Base-by-base conservation (phyloP, 2,329 filamentous ascomycete species). In the Aspergillus carbonarius region DNA sequence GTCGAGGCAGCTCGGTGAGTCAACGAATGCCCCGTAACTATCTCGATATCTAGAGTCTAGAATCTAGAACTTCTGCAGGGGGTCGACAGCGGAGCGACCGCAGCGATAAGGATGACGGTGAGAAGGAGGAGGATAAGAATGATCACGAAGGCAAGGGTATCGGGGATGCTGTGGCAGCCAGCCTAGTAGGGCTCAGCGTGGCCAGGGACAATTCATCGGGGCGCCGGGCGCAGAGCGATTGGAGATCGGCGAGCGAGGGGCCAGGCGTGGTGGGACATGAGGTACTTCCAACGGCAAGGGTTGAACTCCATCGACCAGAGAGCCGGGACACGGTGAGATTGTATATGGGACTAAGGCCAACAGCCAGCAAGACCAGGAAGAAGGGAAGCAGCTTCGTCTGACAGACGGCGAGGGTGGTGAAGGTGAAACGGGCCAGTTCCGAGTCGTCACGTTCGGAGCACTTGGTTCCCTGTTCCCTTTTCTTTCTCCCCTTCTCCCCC, bases 211-310 rank as follows among this genome's bases (percentile, higher is more conserved):
- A 32, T 32, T 32, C 30, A 32, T 32, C 30, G 30, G 30, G 30
- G 30, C 30, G 30, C 30, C 30, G 30, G 30, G 30, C 30, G 30
- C 30, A 32, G 54, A 54, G 49, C 54, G 55, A 49, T 48, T 44
- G 40, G 34, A 18, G 40, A 61, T 55, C 60, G 59, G 59, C 49
- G 58, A 51, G 58, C 52, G 47, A 47, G 58, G 61, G 58, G 60
- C 60, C 57, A 59, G 55, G 56, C 58, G 54, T 48, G 50, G 60
- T 66, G 61, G 59, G 59, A 62, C 64, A 64, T 63, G 55, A 53
- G 59, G 56, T 9, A 10, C 30, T 32, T 32, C 30, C 30, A 32
- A 32, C 30, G 30, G 30, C 37, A 55, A 37, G 44, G 53, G 50
- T 17, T 42, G 39, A 42, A 18, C 39, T 42, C 39, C 39, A 42